A percentile compares a stretch with the other conserved stretches of the same genome.
Evolutionary conservation across 768 basidiomycete genomes (phyloP).

Genomic region (Royoungia palumana): DNA sequence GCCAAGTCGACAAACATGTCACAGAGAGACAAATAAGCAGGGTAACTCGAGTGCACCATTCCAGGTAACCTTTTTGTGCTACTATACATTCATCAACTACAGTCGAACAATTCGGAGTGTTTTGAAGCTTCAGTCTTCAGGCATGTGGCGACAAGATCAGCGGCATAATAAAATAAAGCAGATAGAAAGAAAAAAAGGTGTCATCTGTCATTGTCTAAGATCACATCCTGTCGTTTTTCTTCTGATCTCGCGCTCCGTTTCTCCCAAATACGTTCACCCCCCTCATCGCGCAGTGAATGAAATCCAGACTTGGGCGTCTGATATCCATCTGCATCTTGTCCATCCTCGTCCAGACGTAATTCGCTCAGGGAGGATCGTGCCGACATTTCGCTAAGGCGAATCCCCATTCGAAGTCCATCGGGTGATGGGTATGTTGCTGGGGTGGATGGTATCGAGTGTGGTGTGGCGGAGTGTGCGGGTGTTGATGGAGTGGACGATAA

Average conservation of each 20-base stretch:
- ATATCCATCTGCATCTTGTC: slow-evolving; percentile 7
- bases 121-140: not conserved
- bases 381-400: slow-evolving; percentile 26
- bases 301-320: slow-evolving; percentile 22
- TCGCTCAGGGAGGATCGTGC: slow-evolving; percentile 32
- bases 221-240: slow-evolving; percentile 13
- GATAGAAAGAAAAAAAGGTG: too few species aligned
- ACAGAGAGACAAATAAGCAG: too few species aligned
- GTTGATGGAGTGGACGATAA: slow-evolving; percentile 31
- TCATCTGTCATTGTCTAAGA: slow-evolving; percentile 18
- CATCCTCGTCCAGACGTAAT: slow-evolving; percentile 24
- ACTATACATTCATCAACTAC: not conserved
- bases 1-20: not conserved
- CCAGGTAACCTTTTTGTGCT: not conserved
- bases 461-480: slow-evolving; percentile 25
- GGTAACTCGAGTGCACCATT: not conserved
- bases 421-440: slow-evolving; percentile 25
- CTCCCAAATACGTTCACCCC: slow-evolving; percentile 1
- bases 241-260: slow-evolving; percentile 1
- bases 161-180: too few species aligned
- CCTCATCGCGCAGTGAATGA: slow-evolving; percentile 5
- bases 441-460: slow-evolving; percentile 30
- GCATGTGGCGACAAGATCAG: not conserved
- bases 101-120: not conserved
- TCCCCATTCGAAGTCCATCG: slow-evolving; percentile 24